Conservation (phyloP, 2,329 filamentous ascomycete genomes). For the Aspergillus sp. region DNA sequence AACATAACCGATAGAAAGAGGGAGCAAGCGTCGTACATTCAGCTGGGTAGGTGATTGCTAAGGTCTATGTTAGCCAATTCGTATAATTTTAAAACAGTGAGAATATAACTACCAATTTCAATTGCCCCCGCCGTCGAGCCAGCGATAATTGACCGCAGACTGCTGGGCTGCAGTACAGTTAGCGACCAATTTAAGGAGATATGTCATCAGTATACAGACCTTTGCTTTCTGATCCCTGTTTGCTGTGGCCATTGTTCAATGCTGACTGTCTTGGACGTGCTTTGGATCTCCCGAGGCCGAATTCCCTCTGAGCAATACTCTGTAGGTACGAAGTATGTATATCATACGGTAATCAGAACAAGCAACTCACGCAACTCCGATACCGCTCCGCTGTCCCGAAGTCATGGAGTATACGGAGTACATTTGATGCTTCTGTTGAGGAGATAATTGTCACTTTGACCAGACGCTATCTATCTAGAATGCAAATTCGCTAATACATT, state of each 20-base stretch:
- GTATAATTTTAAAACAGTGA: neutral
- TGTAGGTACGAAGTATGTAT: no score
- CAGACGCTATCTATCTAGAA: no score
- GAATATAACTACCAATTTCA: conserved; percentile 63
- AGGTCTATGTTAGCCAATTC: conserved; percentile 14
- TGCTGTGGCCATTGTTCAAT: conserved; percentile 22
- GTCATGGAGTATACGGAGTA: neutral
- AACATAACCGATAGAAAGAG: neutral
- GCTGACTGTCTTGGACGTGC: neutral
- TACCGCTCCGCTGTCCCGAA: neutral
- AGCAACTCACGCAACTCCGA: neutral
- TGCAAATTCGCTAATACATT: no score
- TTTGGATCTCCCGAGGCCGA: neutral
- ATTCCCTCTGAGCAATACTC: neutral
- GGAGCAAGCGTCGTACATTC: conserved; percentile 56
- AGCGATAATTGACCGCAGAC: conserved; percentile 80
- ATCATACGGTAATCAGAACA: neutral
- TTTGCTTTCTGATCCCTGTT: conserved; percentile 32
- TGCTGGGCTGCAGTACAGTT: conserved; percentile 56
- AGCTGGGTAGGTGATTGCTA: conserved; percentile 84
- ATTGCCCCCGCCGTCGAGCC: conserved; percentile 89
- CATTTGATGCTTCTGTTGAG: neutral
- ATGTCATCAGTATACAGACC: conserved; percentile 16
- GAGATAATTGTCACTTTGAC: no score
- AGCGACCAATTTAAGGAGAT: conserved; percentile 6